phyloP scores from a whole-genome alignment of 768 basidiomycete genomes.

The Clavulina sp. region DNA sequence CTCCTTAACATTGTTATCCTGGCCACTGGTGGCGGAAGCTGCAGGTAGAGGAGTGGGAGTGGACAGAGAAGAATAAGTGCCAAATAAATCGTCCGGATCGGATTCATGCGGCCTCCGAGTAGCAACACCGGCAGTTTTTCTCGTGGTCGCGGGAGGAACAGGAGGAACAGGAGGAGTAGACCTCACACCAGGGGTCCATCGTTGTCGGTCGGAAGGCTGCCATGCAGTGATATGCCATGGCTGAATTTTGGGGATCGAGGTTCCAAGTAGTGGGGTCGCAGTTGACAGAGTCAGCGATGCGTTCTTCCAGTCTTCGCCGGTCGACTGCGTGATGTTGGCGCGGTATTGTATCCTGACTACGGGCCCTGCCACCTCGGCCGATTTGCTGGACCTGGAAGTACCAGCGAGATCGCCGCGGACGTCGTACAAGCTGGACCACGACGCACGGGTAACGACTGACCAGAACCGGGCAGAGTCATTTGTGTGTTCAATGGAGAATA shows the following conservation, averaged over 20 bases:
- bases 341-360: slow-evolving; percentile 10
- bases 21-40: slow-evolving; percentile 3
- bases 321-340: slow-evolving; percentile 12
- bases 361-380: not conserved
- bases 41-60: too few relatives aligned
- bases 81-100: too few relatives aligned
- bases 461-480: not conserved
- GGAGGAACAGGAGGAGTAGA: too few relatives aligned
- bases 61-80: too few relatives aligned
- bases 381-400: not conserved
- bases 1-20: not conserved
- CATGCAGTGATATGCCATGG: slow-evolving; percentile 9
- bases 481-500: too few relatives aligned
- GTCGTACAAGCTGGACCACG: slow-evolving; percentile 12
- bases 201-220: too few relatives aligned
- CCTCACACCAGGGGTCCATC: too few relatives aligned
- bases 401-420: slow-evolving; percentile 8
- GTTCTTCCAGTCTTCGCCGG: slow-evolving; percentile 13
- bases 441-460: slow-evolving; percentile 9
- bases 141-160: too few relatives aligned
- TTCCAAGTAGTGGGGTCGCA: slow-evolving; percentile 10
- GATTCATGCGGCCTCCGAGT: too few relatives aligned
- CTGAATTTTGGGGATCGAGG: slow-evolving; percentile 9
- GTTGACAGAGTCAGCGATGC: slow-evolving; percentile 11
- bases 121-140: too few relatives aligned